Base-by-base conservation (phyloP, 31 red algal species). In the Pterothamnion heteromorphum region DNA sequence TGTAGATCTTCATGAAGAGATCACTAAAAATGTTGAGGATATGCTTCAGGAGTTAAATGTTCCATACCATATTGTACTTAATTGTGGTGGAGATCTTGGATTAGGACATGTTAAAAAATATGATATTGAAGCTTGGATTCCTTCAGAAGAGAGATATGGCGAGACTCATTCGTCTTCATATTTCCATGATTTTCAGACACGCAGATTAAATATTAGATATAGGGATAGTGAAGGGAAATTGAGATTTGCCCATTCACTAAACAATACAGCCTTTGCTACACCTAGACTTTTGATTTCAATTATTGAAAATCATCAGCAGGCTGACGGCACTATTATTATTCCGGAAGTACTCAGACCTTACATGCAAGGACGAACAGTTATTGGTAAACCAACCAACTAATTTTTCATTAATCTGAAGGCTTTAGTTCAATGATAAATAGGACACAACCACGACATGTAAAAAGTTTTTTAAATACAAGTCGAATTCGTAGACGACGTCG, bases 81-180 rank as follows among this genome's bases (percentile, higher is more conserved):
- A 97, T 95, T 95, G 94, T 26, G 93, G 93, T 3, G 84, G 93
- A 74, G 98, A 99, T 76, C 86, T 99, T 21, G 98, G 98, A 4
- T 93, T 94, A 74, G 95, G 96, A 28, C 96, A 95, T 33, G 95
- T 95, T 57, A 94, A 95, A 71, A 97, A 97, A 81, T 99, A 93
- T 80, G 98, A 99, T 87, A 97, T 99, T 90, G 98, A 99, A 86
- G 96, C 95, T 35, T 99, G 98, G 98, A 96, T 97, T 94, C 98
- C 98, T n/a, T 96, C 95, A 71, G 92, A 95, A 36, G 94, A 88
- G 0, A 41, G 34, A 9, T 99, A 92, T 44, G 95, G 96, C 22
- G 98, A 99, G 74, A 97, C 97, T 87, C 92, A 86, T 64, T 94
- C 93, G 28, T 94, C 95, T 4, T 94, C 91, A 31, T 97, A 99